phyloP scores from a whole-genome alignment of 768 basidiomycete species.

The Mycena rebaudengoi region DNA sequence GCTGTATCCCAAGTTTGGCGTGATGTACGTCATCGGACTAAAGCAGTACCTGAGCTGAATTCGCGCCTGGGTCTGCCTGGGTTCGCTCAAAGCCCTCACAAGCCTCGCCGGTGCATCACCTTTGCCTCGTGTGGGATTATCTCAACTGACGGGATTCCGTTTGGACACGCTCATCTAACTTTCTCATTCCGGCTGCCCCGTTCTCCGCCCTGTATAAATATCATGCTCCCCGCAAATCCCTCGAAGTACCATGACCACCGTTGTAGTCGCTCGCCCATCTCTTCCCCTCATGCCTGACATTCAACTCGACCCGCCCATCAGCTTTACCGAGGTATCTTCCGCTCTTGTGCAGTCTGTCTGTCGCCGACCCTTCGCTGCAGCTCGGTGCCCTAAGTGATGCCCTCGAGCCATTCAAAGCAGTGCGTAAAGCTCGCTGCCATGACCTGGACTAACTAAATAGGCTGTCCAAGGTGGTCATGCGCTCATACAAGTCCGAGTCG shows the following conservation, averaged over 20 bases:
- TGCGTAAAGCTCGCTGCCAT: constrained; percentile 40
- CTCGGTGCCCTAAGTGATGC: constrained; percentile 62
- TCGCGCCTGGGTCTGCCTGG: too few species aligned
- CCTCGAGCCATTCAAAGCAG: constrained; percentile 70
- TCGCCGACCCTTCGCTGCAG: constrained; percentile 40
- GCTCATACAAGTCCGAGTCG: constrained; percentile 56
- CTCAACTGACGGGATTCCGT: too few species aligned
- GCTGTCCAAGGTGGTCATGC: constrained; percentile 54
- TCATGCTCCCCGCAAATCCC: background rate
- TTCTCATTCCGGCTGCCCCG: constrained; percentile 20
- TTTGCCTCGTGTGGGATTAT: constrained; percentile 12
- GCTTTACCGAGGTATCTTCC: constrained; percentile 6
- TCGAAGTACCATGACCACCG: constrained; percentile 3
- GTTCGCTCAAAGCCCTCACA: too few species aligned
- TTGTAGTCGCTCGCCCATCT: background rate
- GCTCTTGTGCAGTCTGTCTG: constrained; percentile 33
- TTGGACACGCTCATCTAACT: constrained; percentile 1
- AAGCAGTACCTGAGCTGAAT: too few species aligned
- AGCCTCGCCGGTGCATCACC: background rate
- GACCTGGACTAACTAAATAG: background rate
- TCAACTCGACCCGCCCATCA: background rate
- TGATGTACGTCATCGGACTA: too few species aligned
- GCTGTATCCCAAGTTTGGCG: too few species aligned
- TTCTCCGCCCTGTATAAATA: constrained; percentile 7
- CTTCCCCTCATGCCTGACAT: background rate